Percentiles rank a stretch among this genome's conserved stretches.
phyloP scores from a whole-genome alignment of 108 stramenopile genomes.

The Conticribra guillardii region DNA sequence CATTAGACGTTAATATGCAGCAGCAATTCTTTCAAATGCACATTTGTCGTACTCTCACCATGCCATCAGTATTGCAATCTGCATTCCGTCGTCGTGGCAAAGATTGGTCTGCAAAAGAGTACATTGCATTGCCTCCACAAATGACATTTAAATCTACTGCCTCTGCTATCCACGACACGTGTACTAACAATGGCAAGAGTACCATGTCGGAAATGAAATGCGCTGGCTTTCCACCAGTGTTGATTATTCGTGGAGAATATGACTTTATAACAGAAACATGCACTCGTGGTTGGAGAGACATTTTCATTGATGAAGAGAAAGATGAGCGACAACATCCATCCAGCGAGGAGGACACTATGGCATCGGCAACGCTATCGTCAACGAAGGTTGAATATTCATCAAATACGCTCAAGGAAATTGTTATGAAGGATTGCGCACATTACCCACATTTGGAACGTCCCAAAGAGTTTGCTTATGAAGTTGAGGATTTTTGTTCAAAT shows the following conservation, averaged over 20 bases:
- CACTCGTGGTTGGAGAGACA: conserved; percentile 39
- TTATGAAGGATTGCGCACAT: conserved; percentile 41
- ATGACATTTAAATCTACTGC: too few species aligned
- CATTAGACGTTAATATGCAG: not conserved
- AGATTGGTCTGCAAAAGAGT: conserved; percentile 42
- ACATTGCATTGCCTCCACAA: conserved; percentile 12
- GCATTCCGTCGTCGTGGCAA: conserved; percentile 37
- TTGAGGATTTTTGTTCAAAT: conserved; percentile 18
- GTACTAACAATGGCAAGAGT: too few species aligned
- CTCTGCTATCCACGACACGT: too few species aligned
- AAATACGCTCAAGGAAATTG: conserved; percentile 7
- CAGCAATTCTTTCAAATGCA: conserved; percentile 29
- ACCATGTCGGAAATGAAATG: not conserved
- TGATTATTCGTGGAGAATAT: conserved; percentile 37
- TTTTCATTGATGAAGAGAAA: too few species aligned
- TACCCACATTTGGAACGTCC: conserved; percentile 48
- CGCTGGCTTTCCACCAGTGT: conserved; percentile 35
- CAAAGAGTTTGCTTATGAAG: conserved; percentile 6
- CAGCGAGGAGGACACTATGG: too few species aligned
- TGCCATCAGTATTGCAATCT: conserved; percentile 25
- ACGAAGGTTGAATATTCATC: not conserved
- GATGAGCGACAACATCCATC: too few species aligned
- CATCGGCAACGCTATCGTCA: too few species aligned
- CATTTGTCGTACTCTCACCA: conserved; percentile 25
- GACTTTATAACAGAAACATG: conserved; percentile 52